Evolutionary conservation across 148 eudicot genomes (phyloP), one percentile per base, ranked within the genome.

Genomic region (Rhododendron molle): DNA sequence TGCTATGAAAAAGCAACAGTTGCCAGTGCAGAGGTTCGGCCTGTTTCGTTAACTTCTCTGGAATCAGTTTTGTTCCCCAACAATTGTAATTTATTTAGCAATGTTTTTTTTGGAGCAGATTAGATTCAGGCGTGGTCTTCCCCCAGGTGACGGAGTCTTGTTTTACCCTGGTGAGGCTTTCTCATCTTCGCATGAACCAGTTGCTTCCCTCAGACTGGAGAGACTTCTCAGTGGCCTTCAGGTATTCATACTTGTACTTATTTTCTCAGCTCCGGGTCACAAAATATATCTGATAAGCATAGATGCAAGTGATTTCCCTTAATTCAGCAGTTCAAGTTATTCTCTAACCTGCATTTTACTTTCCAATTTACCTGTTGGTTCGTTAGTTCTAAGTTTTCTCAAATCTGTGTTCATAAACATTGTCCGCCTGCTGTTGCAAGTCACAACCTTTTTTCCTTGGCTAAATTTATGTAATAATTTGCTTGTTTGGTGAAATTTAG

Each of bases 101-200:
- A 46, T 38, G 21, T 77, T 30, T 69, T 20, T 81, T 40, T 82
- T 28, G 52, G 78, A 49, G 26, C 94, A 97, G 99, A 91, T 97
- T 83, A 90, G 90, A 85, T 97, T 97, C 88, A 94, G 99, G 78
- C 98, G 98, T 83, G 99, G 99, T 85, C 98, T 97, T 83, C 99
- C 99, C 78, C 98, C 99, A 8, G 99, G 99, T 81, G 99, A 97
- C 49, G 99, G 99, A 40, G 99, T 97, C 85, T 92, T 97, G 87
- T 97, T 89, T 89, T 97, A 97, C 89, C 99, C 99, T 49, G 98
- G 99, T 46, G 96, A 97, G 90, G 99, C 92, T 73, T 97, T 97
- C 92, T 90, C 99, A 28, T 88, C 96, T 83, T 97, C 98, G 1
- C 90, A 91, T 84, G 90, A 97, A 83, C 99, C 99, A 7, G 98